Base-by-base conservation (phyloP, 129 eudicot genomes). In the Ambrosia artemisiifolia region DNA sequence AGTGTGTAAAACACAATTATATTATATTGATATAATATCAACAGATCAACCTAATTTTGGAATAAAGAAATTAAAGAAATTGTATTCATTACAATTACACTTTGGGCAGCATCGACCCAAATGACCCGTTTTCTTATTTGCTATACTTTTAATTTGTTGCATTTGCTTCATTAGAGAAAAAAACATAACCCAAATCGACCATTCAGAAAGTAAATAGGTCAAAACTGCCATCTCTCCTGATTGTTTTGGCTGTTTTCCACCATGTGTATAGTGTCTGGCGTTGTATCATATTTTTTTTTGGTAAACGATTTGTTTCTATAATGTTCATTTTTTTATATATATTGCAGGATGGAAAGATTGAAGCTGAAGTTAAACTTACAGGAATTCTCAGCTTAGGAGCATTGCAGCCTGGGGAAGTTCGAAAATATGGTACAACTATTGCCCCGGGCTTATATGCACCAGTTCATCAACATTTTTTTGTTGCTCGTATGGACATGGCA, bases 391-490 rank as follows among this genome's bases (percentile, higher is more conserved):
- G 97, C 75, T 72, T 91, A 75, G 97, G 97, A 73, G 96, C 97
- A 67, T 64, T 91, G 78, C 95, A 88, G 73, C 91, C 91, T 4
- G 96, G 96, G 34, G 96, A 91, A 85, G 74, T 50, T 83, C 83
- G 93, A 63, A 91, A 88, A 72, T 91, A 91, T 81, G 96, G 97
- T 56, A 88, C 91, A 18, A 88, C 88, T 60, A 91, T 91, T 51
- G 89, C 96, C 47, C 97, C 96, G 14, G 97, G 97, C 63, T 73
- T 91, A 35, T 91, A 91, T 84, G 97, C 97, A 55, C 97, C 97
- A 1, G 96, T 91, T 56, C 96, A 86, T 81, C 94, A 91, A 72
- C 96, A 91, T 66, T 91, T 91, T 48, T 88, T 91, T 78, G 97
- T 88, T 83, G 88, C 96, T 69, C 93, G 91, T 35, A 91, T 91